Evolutionary conservation across 2,329 filamentous ascomycete genomes (phyloP).

Genomic region (Neonectria coccinea): DNA sequence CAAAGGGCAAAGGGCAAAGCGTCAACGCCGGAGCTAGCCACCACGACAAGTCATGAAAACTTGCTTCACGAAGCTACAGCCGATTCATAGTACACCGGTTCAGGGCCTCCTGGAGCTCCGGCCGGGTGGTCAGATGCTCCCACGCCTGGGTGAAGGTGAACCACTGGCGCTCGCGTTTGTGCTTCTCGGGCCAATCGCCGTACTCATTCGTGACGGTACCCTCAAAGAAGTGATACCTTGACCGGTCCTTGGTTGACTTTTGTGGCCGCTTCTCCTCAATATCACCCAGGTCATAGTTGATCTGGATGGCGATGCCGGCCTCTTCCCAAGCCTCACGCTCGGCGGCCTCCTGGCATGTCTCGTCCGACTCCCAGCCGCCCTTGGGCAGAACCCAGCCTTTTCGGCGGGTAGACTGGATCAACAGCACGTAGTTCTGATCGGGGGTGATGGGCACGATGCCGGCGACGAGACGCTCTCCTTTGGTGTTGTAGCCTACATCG

Average conservation of each 20-base stretch:
- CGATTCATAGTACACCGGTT: slow-evolving; percentile 79
- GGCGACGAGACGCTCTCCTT: slow-evolving; percentile 94
- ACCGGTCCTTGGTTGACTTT: slow-evolving; percentile 73
- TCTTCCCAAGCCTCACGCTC: slow-evolving; percentile 97
- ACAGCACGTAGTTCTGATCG: slow-evolving; percentile 88
- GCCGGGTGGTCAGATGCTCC: slow-evolving; percentile 79
- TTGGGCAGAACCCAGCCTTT: slow-evolving; percentile 98
- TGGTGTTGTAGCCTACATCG: slow-evolving; percentile 83
- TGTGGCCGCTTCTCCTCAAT: slow-evolving; percentile 87
- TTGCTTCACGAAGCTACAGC: slow-evolving; percentile 33
- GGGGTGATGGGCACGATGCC: slow-evolving; percentile 90
- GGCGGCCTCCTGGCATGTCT: slow-evolving; percentile 86
- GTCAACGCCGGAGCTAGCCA: not conserved
- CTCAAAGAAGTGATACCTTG: slow-evolving; percentile 85
- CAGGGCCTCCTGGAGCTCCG: slow-evolving; percentile 89
- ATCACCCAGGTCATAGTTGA: slow-evolving; percentile 86
- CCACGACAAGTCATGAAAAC: slow-evolving; percentile 21
- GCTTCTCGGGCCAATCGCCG: slow-evolving; percentile 89
- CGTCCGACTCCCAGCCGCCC: slow-evolving; percentile 96
- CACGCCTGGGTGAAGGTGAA: slow-evolving; percentile 87
- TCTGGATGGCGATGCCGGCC: slow-evolving; percentile 87
- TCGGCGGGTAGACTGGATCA: slow-evolving; percentile 92
- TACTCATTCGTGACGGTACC: slow-evolving; percentile 89
- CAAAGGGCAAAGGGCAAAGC: slow-evolving; percentile 1
- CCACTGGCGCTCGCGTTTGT: slow-evolving; percentile 93